Percentiles rank a stretch among this genome's conserved stretches.
Conservation (phyloP, 305 asterid genomes). For the Ajuga reptans region DNA sequence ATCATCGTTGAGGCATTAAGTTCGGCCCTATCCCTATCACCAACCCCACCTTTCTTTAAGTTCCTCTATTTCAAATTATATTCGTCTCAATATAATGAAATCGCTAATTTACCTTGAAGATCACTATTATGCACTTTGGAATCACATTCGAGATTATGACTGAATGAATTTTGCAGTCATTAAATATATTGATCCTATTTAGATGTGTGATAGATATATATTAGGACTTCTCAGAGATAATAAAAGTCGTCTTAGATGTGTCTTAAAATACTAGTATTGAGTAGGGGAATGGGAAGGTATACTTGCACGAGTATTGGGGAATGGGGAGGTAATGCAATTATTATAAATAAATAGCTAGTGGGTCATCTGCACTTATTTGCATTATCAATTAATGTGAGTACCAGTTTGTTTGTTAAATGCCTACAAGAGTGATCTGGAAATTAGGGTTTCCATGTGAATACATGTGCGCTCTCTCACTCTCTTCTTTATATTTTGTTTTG, state of each 20-base stretch:
- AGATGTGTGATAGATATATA: constrained; percentile 1
- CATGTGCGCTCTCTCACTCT: constrained; percentile 23
- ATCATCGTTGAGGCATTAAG: too few species aligned
- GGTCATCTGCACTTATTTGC: constrained; percentile 13
- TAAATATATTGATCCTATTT: neutral
- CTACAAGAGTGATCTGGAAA: constrained; percentile 30
- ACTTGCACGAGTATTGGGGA: too few species aligned
- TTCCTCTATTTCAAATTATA: neutral
- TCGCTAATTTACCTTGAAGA: too few species aligned
- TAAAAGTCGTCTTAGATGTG: too few species aligned
- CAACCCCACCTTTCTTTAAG: neutral
- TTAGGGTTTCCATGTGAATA: constrained; percentile 27
- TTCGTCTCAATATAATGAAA: neutral
- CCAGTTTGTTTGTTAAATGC: constrained; percentile 23
- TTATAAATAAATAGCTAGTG: constrained; percentile 10
- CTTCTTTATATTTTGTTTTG: neutral
- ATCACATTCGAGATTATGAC: too few species aligned
- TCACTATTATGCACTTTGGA: too few species aligned
- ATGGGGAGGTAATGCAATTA: neutral
- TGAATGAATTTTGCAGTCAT: too few species aligned
- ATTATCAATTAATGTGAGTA: constrained; percentile 14
- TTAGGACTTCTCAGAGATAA: neutral
- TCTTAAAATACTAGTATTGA: too few species aligned
- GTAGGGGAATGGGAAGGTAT: too few species aligned
- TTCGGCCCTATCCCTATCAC: too few species aligned